Base-by-base conservation (phyloP, 805 yeast species). In the Suhomyces canberraensis region DNA sequence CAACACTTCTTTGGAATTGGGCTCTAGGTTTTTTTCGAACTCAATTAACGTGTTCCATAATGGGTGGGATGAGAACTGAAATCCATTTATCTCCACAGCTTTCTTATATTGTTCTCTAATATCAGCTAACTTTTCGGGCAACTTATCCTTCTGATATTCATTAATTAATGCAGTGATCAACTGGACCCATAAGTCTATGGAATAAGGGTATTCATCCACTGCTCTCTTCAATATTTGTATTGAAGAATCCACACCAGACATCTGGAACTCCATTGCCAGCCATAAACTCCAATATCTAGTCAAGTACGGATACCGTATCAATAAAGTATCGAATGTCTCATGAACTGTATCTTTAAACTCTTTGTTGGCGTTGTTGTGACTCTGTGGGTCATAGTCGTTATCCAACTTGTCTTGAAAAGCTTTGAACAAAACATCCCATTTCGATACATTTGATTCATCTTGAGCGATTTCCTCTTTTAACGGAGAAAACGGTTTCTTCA, bases 1-100 rank as follows among this genome's bases (percentile, higher is more conserved):
- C n/a, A 60, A 43, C 3, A 73, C 56, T 8, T 21, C 25, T 8
- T 16, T n/a, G n/a, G 35, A 32, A 7, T 28, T 9, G 11, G 60
- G 28, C 5, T 41, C 39, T 5, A 50, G 32, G 11, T 54, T 48
- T n/a, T 64, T 56, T 47, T 79, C 83, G 64, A 79, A 84, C 26
- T 73, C 81, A 16, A 91, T 58, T 42, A 78, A 81, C 36, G 74
- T 68, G 55, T 89, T 95, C 98, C 97, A 91, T 33, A 90, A 61
- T 1, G 79, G 68, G 55, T 89, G 95, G 1, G 95, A 73, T 43
- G 81, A 64, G 58, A 86, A 93, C 41, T 89, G 85, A 22, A 60
- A 48, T 0, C 96, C 97, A 29, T 84, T 71, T 11, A 59, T 42
- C 4, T 48, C 44, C 3, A 73, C 53, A 0, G 82, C 91, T 0